Evolutionary conservation across 257 asterid species (phyloP).

Genomic region (Lycium barbarum): DNA sequence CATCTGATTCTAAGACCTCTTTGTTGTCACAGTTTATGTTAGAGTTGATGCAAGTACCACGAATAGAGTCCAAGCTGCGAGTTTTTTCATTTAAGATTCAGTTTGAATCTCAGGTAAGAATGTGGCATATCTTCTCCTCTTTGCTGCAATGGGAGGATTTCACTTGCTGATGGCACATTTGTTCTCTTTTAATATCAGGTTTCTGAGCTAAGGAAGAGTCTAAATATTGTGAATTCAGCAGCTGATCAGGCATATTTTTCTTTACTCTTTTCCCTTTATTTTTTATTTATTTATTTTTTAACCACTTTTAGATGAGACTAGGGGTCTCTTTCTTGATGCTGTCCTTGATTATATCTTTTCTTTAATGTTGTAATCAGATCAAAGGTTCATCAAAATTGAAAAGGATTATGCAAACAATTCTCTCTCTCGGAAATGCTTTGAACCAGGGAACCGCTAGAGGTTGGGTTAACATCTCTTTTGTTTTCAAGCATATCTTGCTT

Average conservation of each 20-base stretch:
- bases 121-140: slow-evolving; percentile 31
- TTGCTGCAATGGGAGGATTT: slow-evolving; percentile 14
- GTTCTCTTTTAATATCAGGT: slow-evolving; percentile 57
- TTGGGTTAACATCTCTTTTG: slow-evolving; percentile 43
- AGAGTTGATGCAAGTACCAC: slow-evolving; percentile 97
- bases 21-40: slow-evolving; percentile 70
- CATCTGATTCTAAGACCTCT: slow-evolving; percentile 1
- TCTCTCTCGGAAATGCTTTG: slow-evolving; percentile 89
- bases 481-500: not conserved
- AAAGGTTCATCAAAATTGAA: slow-evolving; percentile 83
- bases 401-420: slow-evolving; percentile 96
- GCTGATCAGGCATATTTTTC: slow-evolving; percentile 81
- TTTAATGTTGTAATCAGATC: slow-evolving; percentile 63
- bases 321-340: slow-evolving; percentile 34
- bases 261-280: not conserved
- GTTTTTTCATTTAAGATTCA: slow-evolving; percentile 91
- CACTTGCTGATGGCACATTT: not conserved
- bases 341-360: slow-evolving; percentile 26
- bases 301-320: slow-evolving; percentile 25
- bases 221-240: slow-evolving; percentile 77
- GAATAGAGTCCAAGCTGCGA: slow-evolving; percentile 81
- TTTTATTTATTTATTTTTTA: slow-evolving; percentile 28
- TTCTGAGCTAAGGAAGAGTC: slow-evolving; percentile 78
- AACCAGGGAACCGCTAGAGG: slow-evolving; percentile 99
- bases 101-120: slow-evolving; percentile 77